These are phyloP conservation scores for Aspergillus sclerotialis DNA, from an alignment of 2,329 filamentous ascomycete species.

Conservation along the genomic window DNA sequence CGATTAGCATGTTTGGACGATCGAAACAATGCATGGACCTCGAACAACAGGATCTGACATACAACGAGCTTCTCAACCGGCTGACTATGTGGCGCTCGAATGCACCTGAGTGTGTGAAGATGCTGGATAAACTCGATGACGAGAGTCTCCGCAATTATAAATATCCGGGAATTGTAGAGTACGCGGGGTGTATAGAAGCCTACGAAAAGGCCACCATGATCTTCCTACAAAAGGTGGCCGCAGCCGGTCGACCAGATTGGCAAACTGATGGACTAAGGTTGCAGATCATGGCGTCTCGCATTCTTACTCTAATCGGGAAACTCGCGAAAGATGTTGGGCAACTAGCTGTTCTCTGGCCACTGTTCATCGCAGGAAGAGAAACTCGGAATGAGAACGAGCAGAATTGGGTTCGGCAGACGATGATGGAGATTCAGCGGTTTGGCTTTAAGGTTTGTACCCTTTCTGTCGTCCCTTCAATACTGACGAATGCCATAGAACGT, in stretches of 20 bases:
- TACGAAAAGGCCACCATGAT: conserved; percentile 32
- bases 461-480: not conserved
- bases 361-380: conserved; percentile 29
- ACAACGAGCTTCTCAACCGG: conserved; percentile 20
- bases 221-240: conserved; percentile 26
- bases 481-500: conserved; percentile 21
- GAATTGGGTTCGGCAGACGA: conserved; percentile 23
- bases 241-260: conserved; percentile 20
- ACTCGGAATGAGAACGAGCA: conserved; percentile 21
- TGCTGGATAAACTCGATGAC: conserved; percentile 21
- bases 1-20: conserved; percentile 26
- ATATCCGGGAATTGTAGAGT: conserved; percentile 25
- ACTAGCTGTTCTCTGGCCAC: conserved; percentile 26
- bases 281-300: conserved; percentile 22
- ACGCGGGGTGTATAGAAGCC: conserved; percentile 29
- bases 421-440: conserved; percentile 20
- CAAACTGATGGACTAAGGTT: conserved; percentile 18
- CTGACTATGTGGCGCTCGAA: conserved; percentile 23
- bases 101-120: conserved; percentile 20
- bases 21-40: conserved; percentile 24
- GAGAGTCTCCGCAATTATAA: conserved; percentile 19
- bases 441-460: conserved; percentile 20
- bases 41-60: conserved; percentile 23
- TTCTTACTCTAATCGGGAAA: conserved; percentile 22
- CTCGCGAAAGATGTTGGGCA: conserved; percentile 28